Evolutionary conservation across 371 early-diverging fungal species (phyloP), one percentile per base, ranked within the genome.

Genomic region (Polyrhizophydium stewartii): DNA sequence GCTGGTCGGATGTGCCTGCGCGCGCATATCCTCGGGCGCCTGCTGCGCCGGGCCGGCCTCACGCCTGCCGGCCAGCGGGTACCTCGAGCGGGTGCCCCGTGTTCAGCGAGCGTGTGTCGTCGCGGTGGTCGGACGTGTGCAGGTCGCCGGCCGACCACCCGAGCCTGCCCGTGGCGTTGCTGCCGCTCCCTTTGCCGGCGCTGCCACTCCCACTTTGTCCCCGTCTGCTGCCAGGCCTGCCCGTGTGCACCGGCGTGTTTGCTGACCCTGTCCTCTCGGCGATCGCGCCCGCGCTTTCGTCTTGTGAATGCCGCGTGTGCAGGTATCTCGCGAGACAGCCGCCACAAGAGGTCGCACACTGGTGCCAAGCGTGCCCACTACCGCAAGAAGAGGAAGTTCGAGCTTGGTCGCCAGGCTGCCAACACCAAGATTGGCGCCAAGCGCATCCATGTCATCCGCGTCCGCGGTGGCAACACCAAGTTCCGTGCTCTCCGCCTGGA

Each of bases 361-460:
- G 99, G 99, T 82, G 99, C 97, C 83, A 96, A 94, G 87, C 91
- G 94, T 76, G 93, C 93, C 72, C 92, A 91, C 69, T 91, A 89
- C 88, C 90, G 95, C 83, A 99, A 96, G 91, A 98, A 97, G 96
- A 89, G 98, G 83, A 98, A 98, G 91, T 94, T 96, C 86, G 94
- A 94, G 80, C 87, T 96, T 70, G 99, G 97, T 73, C 92, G 99
- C 77, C 99, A 96, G 87, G 82, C 97, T 62, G 93, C 97, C 76
- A 91, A 88, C 86, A 99, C 99, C 81, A 97, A 92, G 87, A 87
- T 99, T 61, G 99, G 99, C 59, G 82, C 85, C 68, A 93, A 91
- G 87, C 89, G 94, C 72, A 89, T 98, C 68, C 97, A 96, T 83
- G 79, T 84, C 63, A 90, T 99, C 64, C 92, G 99, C 76, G 92